Evolutionary conservation across 2,329 filamentous ascomycete genomes (phyloP), one percentile per base, ranked within the genome.

Genomic region (Ambrosiella beaveri): DNA sequence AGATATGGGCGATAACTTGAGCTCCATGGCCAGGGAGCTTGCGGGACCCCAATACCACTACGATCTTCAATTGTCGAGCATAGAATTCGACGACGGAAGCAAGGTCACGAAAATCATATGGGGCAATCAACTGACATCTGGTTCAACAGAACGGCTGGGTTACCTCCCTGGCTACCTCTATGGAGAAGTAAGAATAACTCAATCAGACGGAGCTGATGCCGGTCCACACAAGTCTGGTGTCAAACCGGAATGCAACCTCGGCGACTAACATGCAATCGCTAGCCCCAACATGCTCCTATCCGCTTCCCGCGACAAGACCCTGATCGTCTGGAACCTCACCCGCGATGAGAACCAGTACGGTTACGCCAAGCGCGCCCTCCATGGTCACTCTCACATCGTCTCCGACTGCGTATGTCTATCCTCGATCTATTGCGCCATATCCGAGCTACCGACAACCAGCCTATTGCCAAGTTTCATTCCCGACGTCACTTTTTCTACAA

Each of bases 311-410:
- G 93, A 98, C 83, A 96, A 97, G 86, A 88, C 87, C 67, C 81
- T 98, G 74, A 98, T 98, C 80, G 95, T 98, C 84, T 98, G 93
- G 93, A 95, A 96, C 83, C 82, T 98, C 71, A 97, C 93, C 75
- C 91, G 93, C 77, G 90, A 97, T 76, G 93, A 97, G 79, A 84
- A 84, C 73, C 85, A 88, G 73, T 98, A 97, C 82, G 93, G 93
- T 69, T 95, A 95, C 82, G 93, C 93, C 72, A 97, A 98, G 85
- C 86, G 93, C 78, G 94, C 88, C 72, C 89, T 98, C 68, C 85
- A 94, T 79, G 93, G 93, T 71, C 93, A 98, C 83, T 96, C 90
- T 65, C 93, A 98, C 85, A 98, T 98, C 75, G 90, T 98, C 73
- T 97, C 93, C 75, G 93, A 98, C 86, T 97, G 93, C 79, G 93